A percentile compares a stretch with the other conserved stretches of the same genome.
These are phyloP conservation scores for Suhomyces chickasaworum DNA, from an alignment of 1,139 yeast species.

Conservation along the genomic window DNA sequence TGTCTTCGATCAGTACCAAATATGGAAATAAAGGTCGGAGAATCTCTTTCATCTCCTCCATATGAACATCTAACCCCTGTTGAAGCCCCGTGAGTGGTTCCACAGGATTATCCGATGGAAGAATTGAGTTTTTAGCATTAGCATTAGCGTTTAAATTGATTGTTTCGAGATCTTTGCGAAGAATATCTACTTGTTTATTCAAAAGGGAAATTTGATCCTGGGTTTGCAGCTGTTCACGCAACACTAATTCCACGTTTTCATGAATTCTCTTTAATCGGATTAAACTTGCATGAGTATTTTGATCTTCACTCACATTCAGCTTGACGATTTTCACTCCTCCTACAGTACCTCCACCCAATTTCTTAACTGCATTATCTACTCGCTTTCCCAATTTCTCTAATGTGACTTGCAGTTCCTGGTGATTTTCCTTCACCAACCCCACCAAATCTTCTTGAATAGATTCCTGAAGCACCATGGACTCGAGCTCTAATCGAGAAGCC, in stretches of 20 bases:
- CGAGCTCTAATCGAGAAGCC: slow-evolving; percentile 39
- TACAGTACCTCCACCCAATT: background rate
- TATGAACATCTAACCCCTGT: background rate
- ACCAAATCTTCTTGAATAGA: slow-evolving; percentile 9
- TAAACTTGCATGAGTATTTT: background rate
- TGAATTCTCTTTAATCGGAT: background rate
- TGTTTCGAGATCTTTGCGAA: slow-evolving; percentile 1
- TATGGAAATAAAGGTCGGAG: slow-evolving; percentile 26
- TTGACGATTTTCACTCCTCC: too few relatives aligned
- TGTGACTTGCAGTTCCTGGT: background rate
- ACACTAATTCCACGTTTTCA: background rate
- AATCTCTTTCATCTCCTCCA: slow-evolving; percentile 23
- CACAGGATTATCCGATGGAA: background rate
- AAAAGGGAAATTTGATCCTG: background rate
- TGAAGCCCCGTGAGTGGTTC: background rate
- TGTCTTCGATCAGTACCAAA: slow-evolving; percentile 22
- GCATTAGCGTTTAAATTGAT: background rate
- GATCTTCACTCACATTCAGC: background rate
- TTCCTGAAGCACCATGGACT: slow-evolving; percentile 32
- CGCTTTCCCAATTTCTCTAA: background rate
- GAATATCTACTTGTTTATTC: background rate
- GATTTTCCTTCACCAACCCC: slow-evolving; percentile 7
- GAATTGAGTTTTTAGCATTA: background rate
- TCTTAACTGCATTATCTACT: background rate
- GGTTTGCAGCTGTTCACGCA: background rate